phyloP scores from a whole-genome alignment of 495 filamentous ascomycete genomes.

The Recurvomyces mirabilis region DNA sequence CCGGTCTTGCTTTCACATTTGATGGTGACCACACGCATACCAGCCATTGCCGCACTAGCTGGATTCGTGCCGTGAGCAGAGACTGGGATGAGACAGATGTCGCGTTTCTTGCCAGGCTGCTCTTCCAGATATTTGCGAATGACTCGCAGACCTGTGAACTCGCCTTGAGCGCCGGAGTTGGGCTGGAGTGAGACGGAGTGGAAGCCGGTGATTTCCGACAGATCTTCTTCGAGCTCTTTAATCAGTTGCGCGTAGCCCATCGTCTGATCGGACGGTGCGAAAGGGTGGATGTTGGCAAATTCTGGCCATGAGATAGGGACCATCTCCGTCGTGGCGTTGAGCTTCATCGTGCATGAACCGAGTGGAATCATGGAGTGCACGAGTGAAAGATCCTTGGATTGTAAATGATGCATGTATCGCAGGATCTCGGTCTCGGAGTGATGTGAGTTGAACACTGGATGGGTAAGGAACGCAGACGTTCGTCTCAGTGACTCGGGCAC shows the following conservation, averaged over 20 bases:
- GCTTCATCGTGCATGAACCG: slow-evolving; percentile 99
- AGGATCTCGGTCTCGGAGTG: slow-evolving; percentile 95
- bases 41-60: slow-evolving; percentile 92
- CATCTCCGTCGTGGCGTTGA: slow-evolving; percentile 94
- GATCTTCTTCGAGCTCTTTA: slow-evolving; percentile 59
- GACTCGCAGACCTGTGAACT: slow-evolving; percentile 86
- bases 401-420: slow-evolving; percentile 86
- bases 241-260: slow-evolving; percentile 62
- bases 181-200: slow-evolving; percentile 83
- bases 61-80: slow-evolving; percentile 98
- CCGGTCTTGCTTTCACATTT: slow-evolving; percentile 84
- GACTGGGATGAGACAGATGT: slow-evolving; percentile 92
- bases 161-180: slow-evolving; percentile 94
- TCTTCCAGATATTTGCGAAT: slow-evolving; percentile 80
- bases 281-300: slow-evolving; percentile 81
- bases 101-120: slow-evolving; percentile 53
- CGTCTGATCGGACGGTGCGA: slow-evolving; percentile 51
- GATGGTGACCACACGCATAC: slow-evolving; percentile 89
- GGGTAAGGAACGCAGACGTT: slow-evolving; percentile 67
- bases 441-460: slow-evolving; percentile 93
- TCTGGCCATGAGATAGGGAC: slow-evolving; percentile 75
- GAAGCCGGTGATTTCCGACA: slow-evolving; percentile 84
- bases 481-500: slow-evolving; percentile 44
- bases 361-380: slow-evolving; percentile 98
- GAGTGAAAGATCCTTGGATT: slow-evolving; percentile 90